Evolutionary conservation across 257 asterid species (phyloP).

Genomic region (Nicotiana benthamiana): DNA sequence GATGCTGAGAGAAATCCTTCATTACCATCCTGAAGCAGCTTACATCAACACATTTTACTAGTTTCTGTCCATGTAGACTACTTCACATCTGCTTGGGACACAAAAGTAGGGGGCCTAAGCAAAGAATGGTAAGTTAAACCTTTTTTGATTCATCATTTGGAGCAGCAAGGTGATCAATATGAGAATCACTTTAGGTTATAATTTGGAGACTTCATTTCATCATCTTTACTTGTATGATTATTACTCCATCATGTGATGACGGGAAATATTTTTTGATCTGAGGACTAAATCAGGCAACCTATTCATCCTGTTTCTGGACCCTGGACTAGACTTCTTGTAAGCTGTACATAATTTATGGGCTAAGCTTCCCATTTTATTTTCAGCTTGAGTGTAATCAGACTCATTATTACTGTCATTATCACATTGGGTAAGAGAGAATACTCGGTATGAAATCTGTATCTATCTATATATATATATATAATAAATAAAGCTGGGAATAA

Average conservation of each 20-base stretch:
- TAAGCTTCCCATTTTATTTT: neutral
- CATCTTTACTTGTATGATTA: neutral
- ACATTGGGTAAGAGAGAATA: neutral
- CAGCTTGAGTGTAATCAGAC: neutral
- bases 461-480: too few relatives aligned
- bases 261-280: neutral
- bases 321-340: neutral
- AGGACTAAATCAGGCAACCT: neutral
- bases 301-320: neutral
- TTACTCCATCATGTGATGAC: neutral
- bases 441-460: too few relatives aligned
- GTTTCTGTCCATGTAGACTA: neutral
- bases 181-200: neutral
- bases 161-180: neutral
- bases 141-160: neutral
- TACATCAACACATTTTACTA: slow-evolving; percentile 2
- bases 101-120: neutral
- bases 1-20: slow-evolving; percentile 33
- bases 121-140: neutral
- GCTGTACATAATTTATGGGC: slow-evolving; percentile 4
- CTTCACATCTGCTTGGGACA: neutral
- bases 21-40: slow-evolving; percentile 26
- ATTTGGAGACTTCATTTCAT: neutral
- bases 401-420: neutral
- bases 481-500: too few relatives aligned